Evolutionary conservation across 2,329 filamentous ascomycete genomes (phyloP).

Genomic region (Cladosporium sp.): DNA sequence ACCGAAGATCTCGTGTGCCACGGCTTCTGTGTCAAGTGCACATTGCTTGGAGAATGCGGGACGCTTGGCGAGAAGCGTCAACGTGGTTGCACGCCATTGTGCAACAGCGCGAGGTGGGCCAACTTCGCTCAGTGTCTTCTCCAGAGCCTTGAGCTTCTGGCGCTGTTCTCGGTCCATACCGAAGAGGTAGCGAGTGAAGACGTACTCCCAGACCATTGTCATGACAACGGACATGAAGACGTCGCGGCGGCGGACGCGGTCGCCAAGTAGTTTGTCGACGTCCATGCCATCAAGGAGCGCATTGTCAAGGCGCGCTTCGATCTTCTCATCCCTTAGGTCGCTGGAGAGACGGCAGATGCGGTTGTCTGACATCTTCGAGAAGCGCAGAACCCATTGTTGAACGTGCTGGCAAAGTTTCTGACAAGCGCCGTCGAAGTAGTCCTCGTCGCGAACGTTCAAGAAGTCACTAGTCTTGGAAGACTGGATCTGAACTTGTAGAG

Average conservation of each 20-base stretch:
- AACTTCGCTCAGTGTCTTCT: constrained; percentile 87
- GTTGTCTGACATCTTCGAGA: constrained; percentile 96
- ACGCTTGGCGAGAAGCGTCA: constrained; percentile 82
- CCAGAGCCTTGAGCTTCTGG: constrained; percentile 93
- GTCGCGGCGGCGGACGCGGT: constrained; percentile 85
- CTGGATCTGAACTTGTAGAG: constrained; percentile 62
- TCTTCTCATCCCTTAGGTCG: constrained; percentile 88
- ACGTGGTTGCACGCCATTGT: constrained; percentile 93
- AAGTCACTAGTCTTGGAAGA: constrained; percentile 66
- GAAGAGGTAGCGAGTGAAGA: constrained; percentile 97
- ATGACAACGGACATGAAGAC: constrained; percentile 99
- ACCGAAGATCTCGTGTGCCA: constrained; percentile 87
- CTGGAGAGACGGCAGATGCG: constrained; percentile 79
- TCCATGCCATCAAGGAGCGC: constrained; percentile 91
- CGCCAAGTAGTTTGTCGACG: constrained; percentile 82
- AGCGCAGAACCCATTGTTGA: constrained; percentile 95
- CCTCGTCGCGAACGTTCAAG: constrained; percentile 79
- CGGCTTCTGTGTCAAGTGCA: constrained; percentile 87
- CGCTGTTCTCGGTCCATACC: constrained; percentile 98
- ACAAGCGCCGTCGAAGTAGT: constrained; percentile 92
- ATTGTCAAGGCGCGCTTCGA: constrained; percentile 92
- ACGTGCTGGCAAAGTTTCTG: constrained; percentile 94
- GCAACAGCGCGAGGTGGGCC: constrained; percentile 87
- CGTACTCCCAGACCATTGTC: constrained; percentile 99
- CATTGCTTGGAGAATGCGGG: constrained; percentile 80